Conservation (phyloP, 148 eudicot genomes). For the Amaranthus cruentus region DNA sequence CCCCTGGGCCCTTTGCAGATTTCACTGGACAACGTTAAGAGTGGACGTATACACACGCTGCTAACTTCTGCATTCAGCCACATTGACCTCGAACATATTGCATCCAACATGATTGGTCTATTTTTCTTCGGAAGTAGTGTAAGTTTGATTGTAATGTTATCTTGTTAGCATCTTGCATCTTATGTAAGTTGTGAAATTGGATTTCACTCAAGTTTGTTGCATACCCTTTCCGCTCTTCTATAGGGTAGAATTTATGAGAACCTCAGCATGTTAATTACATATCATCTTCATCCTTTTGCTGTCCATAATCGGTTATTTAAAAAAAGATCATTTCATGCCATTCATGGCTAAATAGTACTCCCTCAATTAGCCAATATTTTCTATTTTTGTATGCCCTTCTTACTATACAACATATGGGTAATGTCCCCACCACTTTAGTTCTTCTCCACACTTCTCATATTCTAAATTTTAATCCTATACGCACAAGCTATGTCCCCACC, state of each 20-base stretch:
- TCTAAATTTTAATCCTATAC: no score
- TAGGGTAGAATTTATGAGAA: neutral
- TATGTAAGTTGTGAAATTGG: neutral
- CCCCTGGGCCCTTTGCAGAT: slow-evolving; percentile 42
- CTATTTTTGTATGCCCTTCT: no score
- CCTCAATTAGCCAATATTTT: no score
- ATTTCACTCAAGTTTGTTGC: neutral
- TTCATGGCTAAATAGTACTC: no score
- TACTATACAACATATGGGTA: no score
- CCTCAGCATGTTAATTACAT: neutral
- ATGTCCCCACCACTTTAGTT: no score
- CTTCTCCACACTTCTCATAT: no score
- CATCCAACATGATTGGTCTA: slow-evolving; percentile 80
- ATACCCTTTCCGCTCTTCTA: slow-evolving; percentile 1
- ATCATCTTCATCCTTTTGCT: neutral
- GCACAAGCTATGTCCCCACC: no score
- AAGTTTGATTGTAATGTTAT: slow-evolving; percentile 18
- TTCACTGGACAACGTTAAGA: slow-evolving; percentile 62
- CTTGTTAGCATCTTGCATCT: neutral
- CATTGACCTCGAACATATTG: slow-evolving; percentile 45
- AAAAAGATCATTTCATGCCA: neutral
- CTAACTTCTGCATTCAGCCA: slow-evolving; percentile 89
- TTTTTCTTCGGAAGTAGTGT: slow-evolving; percentile 74
- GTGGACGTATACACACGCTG: slow-evolving; percentile 78
- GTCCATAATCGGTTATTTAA: no score